Evolutionary conservation across 1,284 basidiomycete genomes (phyloP).

Genomic region (Austroboletus rostrupii): DNA sequence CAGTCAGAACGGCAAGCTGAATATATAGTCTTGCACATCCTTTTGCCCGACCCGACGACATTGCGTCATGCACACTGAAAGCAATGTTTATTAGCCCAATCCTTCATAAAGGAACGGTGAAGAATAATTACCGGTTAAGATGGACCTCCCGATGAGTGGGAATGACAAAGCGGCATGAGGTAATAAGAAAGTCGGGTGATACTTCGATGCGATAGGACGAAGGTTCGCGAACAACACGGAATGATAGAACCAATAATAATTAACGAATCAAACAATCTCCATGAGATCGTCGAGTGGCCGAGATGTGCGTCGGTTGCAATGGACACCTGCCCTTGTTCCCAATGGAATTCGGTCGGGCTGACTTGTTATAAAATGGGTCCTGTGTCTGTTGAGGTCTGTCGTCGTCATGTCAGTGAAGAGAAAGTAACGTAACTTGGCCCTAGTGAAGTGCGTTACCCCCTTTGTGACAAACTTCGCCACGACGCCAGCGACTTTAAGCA

Average conservation of each 20-base stretch:
- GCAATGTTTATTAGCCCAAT: background rate
- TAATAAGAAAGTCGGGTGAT: background rate
- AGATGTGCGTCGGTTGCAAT: too few relatives aligned
- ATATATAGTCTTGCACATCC: conserved; percentile 15
- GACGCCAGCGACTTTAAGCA: too few relatives aligned
- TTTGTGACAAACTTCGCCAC: too few relatives aligned
- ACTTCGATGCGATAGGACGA: background rate
- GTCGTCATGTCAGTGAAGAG: too few relatives aligned
- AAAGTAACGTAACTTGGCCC: too few relatives aligned
- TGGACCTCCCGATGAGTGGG: background rate
- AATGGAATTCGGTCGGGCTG: too few relatives aligned
- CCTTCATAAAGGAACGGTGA: background rate
- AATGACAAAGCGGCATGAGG: background rate
- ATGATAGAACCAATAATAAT: background rate
- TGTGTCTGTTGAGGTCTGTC: too few relatives aligned
- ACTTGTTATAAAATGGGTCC: too few relatives aligned
- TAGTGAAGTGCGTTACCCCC: too few relatives aligned
- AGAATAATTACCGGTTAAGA: background rate
- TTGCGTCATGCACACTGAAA: background rate
- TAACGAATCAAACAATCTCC: too few relatives aligned
- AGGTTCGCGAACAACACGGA: background rate
- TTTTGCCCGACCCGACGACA: background rate
- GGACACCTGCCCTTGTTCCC: too few relatives aligned
- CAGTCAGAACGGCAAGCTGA: background rate
- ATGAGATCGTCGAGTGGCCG: too few relatives aligned